These are phyloP conservation scores for Durio zibethinus DNA, from an alignment of 345 rosid species.

Conservation along the genomic window DNA sequence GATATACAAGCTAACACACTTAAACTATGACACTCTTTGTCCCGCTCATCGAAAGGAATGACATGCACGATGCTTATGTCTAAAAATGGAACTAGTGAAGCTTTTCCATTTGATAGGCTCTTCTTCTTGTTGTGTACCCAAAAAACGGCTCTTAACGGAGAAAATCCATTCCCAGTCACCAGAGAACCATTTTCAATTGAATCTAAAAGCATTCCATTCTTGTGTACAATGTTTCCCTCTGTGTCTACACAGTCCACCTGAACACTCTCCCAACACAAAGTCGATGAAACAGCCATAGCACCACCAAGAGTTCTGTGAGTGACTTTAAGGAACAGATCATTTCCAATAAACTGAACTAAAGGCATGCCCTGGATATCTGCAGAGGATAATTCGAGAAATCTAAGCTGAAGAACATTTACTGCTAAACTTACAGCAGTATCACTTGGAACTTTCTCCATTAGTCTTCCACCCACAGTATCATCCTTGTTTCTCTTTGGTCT, in stretches of 20 bases:
- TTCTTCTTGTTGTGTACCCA: constrained; percentile 68
- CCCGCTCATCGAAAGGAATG: constrained; percentile 79
- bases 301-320: constrained; percentile 97
- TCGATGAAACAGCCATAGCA: constrained; percentile 86
- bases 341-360: constrained; percentile 84
- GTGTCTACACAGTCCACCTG: constrained; percentile 85
- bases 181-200: constrained; percentile 38
- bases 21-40: constrained; percentile 82
- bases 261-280: constrained; percentile 69
- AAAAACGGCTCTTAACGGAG: constrained; percentile 75
- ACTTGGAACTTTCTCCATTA: constrained; percentile 91
- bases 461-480: constrained; percentile 42
- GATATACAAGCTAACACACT: constrained; percentile 74
- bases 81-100: constrained; percentile 52
- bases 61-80: constrained; percentile 73
- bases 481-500: constrained; percentile 31
- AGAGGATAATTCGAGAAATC: constrained; percentile 76
- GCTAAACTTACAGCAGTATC: constrained; percentile 87
- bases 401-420: constrained; percentile 68
- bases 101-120: constrained; percentile 38
- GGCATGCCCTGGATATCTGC: constrained; percentile 59
- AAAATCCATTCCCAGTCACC: constrained; percentile 37
- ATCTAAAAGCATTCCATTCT: constrained; percentile 26
- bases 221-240: constrained; percentile 39
- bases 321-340: constrained; percentile 70